Conservation (phyloP, 2,329 filamentous ascomycete genomes). For the Fusarium veterinarium region DNA sequence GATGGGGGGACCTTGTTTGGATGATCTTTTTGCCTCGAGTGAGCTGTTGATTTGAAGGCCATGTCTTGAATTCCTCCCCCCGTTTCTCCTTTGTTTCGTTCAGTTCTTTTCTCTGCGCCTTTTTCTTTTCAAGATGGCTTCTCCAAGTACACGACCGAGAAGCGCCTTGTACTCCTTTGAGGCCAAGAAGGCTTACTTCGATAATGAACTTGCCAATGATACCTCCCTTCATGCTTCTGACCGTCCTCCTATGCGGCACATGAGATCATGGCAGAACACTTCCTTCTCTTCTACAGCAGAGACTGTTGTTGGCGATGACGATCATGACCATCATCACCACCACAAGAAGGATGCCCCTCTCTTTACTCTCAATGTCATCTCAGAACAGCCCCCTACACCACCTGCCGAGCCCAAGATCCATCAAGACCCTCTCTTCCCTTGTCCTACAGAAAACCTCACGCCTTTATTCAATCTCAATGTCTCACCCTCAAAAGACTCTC, state of each 20-base stretch:
- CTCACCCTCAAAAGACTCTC: not conserved
- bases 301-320: constrained; percentile 7
- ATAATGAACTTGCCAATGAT: not conserved
- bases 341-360: not conserved
- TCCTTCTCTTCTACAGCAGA: constrained; percentile 24
- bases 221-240: not conserved
- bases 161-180: not conserved
- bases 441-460: not conserved
- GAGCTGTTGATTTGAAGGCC: not conserved
- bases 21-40: not conserved
- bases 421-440: not conserved
- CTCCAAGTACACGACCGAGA: not conserved
- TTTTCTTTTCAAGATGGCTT: not conserved
- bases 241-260: not conserved
- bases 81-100: not conserved
- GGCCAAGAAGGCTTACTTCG: not conserved
- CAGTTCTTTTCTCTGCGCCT: not conserved
- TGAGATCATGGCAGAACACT: constrained; percentile 3
- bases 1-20: not conserved
- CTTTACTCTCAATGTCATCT: not conserved
- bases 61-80: not conserved
- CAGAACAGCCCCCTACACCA: not conserved
- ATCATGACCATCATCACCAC: not conserved
- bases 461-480: not conserved
- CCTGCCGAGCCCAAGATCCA: not conserved